Conservation (phyloP, 208 protist genomes). For the Histomonas meleagridis region DNA sequence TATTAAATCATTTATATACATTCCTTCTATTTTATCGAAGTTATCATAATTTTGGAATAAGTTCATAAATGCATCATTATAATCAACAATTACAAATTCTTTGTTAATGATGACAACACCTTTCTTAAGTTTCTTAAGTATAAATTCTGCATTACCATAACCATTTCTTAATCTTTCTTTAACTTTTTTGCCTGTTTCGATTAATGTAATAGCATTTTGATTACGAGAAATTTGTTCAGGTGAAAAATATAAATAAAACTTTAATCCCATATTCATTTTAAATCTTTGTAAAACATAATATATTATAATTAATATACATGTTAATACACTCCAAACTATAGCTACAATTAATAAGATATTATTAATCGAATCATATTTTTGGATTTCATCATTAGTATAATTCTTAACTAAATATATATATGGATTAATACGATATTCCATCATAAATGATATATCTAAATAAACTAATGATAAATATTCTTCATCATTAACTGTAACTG, state of each 20-base stretch:
- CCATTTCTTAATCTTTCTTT: neutral
- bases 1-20: neutral
- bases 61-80: neutral
- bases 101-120: neutral
- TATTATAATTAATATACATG: neutral
- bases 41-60: neutral
- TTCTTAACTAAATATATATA: neutral
- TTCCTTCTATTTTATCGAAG: neutral
- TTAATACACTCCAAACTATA: neutral
- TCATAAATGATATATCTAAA: too few species aligned
- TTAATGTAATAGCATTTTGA: neutral
- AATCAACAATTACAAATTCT: neutral
- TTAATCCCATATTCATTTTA: neutral
- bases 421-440: neutral
- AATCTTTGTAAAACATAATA: neutral
- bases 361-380: neutral
- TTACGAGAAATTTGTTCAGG: neutral
- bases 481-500: too few species aligned
- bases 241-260: neutral
- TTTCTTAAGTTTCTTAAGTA: neutral
- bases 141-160: neutral
- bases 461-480: too few species aligned
- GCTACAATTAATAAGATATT: neutral
- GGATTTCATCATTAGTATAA: neutral
- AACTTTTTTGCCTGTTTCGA: neutral